These are phyloP conservation scores for Aphanomyces cochlioides DNA, from an alignment of 352 stramenopile genomes.

Conservation along the genomic window DNA sequence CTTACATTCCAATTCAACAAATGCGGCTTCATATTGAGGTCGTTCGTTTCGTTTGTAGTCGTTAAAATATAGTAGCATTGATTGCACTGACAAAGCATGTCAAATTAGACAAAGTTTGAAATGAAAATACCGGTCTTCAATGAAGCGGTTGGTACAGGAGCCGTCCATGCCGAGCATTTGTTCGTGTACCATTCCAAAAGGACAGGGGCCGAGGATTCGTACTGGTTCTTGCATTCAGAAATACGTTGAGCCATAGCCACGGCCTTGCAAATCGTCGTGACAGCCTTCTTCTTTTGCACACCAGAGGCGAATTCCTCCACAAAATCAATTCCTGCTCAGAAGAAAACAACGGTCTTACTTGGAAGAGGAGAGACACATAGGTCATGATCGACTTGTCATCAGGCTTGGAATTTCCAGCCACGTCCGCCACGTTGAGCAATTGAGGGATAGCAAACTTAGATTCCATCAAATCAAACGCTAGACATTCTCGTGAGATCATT, in stretches of 20 bases:
- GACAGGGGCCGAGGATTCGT: slow-evolving; percentile 59
- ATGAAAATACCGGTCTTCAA: slow-evolving; percentile 35
- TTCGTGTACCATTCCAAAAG: slow-evolving; percentile 68
- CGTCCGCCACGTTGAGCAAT: slow-evolving; percentile 80
- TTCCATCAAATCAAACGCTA: slow-evolving; percentile 79
- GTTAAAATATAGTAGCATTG: slow-evolving; percentile 56
- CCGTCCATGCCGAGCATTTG: slow-evolving; percentile 37
- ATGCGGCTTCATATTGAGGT: slow-evolving; percentile 72
- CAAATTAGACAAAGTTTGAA: not conserved
- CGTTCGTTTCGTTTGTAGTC: slow-evolving; percentile 89
- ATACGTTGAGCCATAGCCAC: slow-evolving; percentile 88
- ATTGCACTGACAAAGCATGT: slow-evolving; percentile 36
- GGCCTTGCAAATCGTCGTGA: slow-evolving; percentile 87
- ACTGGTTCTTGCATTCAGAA: slow-evolving; percentile 74
- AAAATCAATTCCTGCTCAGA: not conserved
- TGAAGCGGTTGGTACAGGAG: slow-evolving; percentile 30
- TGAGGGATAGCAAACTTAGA: slow-evolving; percentile 83
- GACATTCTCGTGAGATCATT: slow-evolving; percentile 3
- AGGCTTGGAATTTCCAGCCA: slow-evolving; percentile 69
- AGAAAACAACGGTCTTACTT: not conserved
- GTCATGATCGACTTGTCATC: slow-evolving; percentile 91
- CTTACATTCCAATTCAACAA: slow-evolving; percentile 60
- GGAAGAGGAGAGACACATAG: slow-evolving; percentile 86
- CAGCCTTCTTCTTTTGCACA: slow-evolving; percentile 85
- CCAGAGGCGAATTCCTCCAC: slow-evolving; percentile 83